A percentile compares a stretch with the other conserved stretches of the same genome.
Conservation (phyloP, 148 eudicot genomes). For the Amaranthus cruentus region DNA sequence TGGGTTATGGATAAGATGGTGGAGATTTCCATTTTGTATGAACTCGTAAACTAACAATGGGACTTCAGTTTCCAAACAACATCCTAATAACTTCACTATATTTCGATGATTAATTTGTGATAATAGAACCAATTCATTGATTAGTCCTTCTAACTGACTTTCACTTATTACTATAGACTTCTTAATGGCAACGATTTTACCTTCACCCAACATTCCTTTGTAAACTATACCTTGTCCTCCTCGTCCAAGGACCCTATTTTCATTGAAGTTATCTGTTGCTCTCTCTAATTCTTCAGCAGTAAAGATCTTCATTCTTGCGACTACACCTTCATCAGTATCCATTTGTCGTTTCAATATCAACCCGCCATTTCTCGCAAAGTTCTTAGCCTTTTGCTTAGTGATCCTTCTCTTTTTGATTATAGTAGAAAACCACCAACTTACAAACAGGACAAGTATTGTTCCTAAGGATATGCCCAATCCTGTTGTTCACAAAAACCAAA, state of each 20-base stretch:
- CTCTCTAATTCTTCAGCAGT: slow-evolving; percentile 9
- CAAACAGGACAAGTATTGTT: slow-evolving; percentile 8
- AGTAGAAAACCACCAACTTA: slow-evolving; percentile 10
- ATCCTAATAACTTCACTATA: slow-evolving; percentile 25
- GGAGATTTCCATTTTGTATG: slow-evolving; percentile 18
- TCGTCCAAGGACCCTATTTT: slow-evolving; percentile 21
- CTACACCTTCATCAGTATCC: slow-evolving; percentile 17
- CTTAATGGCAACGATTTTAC: slow-evolving; percentile 24
- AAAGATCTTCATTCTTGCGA: slow-evolving; percentile 18
- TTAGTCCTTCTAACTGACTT: slow-evolving; percentile 11
- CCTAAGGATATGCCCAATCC: slow-evolving; percentile 17
- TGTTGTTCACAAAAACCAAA: background rate
- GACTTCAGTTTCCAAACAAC: slow-evolving; percentile 24
- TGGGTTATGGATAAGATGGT: slow-evolving; percentile 14
- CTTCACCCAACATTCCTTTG: slow-evolving; percentile 23
- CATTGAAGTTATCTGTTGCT: slow-evolving; percentile 18
- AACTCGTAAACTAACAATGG: slow-evolving; percentile 22
- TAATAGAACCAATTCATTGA: slow-evolving; percentile 23
- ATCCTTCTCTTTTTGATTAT: background rate
- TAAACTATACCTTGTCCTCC: slow-evolving; percentile 22
- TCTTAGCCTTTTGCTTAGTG: slow-evolving; percentile 13
- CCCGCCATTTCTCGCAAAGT: slow-evolving; percentile 27
- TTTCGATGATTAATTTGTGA: slow-evolving; percentile 26
- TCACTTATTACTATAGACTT: slow-evolving; percentile 6
- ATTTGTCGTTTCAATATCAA: slow-evolving; percentile 13